Percentiles rank a stretch among this genome's conserved stretches.
Conservation (phyloP, 495 filamentous ascomycete species). For the Xylaria curta region DNA sequence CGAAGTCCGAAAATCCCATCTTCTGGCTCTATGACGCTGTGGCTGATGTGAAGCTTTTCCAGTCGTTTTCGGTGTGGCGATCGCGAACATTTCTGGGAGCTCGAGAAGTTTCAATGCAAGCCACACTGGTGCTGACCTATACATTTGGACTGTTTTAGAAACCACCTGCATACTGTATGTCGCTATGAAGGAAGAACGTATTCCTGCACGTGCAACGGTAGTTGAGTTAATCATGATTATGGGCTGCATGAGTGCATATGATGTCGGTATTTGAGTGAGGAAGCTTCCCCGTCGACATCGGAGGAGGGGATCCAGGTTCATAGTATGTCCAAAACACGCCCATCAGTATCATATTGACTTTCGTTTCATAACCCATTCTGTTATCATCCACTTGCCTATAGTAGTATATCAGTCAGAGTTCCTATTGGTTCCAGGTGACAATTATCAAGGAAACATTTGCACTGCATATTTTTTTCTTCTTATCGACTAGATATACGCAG, state of each 20-base stretch:
- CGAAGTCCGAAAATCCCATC: constrained; percentile 17
- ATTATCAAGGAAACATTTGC: not conserved
- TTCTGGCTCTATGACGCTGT: not conserved
- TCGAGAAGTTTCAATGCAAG: constrained; percentile 24
- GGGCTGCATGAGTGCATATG: not conserved
- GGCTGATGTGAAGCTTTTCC: constrained; percentile 15
- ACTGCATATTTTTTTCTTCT: not conserved
- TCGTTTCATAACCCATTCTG: constrained; percentile 29
- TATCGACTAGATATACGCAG: not conserved
- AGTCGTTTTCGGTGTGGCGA: not conserved
- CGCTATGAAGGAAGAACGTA: constrained; percentile 19
- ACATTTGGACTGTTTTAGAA: constrained; percentile 12
- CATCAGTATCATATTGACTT: constrained; percentile 24
- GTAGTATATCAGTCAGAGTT: not conserved
- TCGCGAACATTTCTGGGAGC: constrained; percentile 13
- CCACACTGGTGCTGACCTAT: constrained; percentile 1
- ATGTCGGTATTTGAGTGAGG: not conserved
- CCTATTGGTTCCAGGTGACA: not conserved
- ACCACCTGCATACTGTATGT: constrained; percentile 5
- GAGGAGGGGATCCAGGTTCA: not conserved
- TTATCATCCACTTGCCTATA: constrained; percentile 2
- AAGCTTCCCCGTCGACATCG: not conserved
- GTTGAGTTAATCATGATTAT: constrained; percentile 22
- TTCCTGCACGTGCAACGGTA: constrained; percentile 24
- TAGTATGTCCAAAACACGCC: constrained; percentile 17